Evolutionary conservation across 345 rosid species (phyloP), one percentile per base, ranked within the genome.

Genomic region (Melaleuca alternifolia): DNA sequence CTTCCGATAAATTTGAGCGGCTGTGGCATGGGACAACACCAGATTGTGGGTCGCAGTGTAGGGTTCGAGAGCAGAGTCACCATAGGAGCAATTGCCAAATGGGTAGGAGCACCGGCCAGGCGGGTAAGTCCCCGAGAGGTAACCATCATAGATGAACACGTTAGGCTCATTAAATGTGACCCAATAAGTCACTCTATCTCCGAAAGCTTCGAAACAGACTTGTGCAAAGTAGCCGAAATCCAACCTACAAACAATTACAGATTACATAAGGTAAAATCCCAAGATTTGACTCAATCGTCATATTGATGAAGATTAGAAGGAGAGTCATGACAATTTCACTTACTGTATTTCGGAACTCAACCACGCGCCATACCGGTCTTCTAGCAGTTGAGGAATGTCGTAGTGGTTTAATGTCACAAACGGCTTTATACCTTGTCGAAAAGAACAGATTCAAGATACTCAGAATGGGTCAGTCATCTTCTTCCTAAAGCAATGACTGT

Each of bases 121-220:
- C 11, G 95, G 93, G 76, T 86, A 85, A 3, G 18, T 5, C 12
- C 96, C 98, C 1, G 9, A 52, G 23, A 50, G 41, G 77, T 94
- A 94, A 6, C 92, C 88, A 20, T 81, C 81, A 9, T 52, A 84
- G 26, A 87, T 87, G 26, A 88, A 85, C 82, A 88, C 79, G 71
- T 91, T 91, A 9, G 96, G 96, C 91, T 94, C 98, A 37, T 94
- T 95, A 33, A 94, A 54, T 15, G 96, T 93, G 9, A 86, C 86
- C 96, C 97, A 95, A 28, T 94, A 87, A 89, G 89, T 92, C 50
- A 95, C 97, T 37, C 95, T 85, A 61, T 95, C 93, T 83, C 95
- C 96, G 12, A 93, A 94, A 56, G 89, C 87, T 87, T 91, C 87
- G 86, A 95, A 95, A 87, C 98, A 94, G 24, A 87, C 71, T n/a